Base-by-base conservation (phyloP, 805 yeast species). In the Wickerhamomyces hampshirensis region DNA sequence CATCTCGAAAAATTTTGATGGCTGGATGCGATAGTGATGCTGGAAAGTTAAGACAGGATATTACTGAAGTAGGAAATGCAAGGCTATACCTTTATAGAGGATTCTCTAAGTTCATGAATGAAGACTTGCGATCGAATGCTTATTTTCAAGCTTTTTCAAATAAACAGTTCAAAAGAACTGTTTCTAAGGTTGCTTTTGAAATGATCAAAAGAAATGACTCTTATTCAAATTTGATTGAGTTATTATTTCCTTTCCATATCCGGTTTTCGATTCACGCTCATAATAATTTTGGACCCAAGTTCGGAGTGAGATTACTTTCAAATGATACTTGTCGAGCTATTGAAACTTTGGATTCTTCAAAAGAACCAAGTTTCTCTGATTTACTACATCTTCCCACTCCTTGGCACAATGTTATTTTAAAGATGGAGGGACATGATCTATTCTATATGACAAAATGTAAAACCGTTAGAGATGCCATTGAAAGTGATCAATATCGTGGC, bases 181-280 rank as follows among this genome's bases (percentile, higher is more conserved):
- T 72, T 14, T 63, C 79, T 1, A 66, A 64, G 39, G 72, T 76
- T 30, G 79, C 82, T 1, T 76, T 75, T 53, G 80, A 76, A 50
- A 77, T 77, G 82, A 77, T 77, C 41, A 74, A 69, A 50, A 60
- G 82, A 45, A 77, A 77, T 49, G 83, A 77, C 48, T 82, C 83
- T 2, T 76, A 77, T 50, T 76, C 82, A 6, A 77, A 77, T 50
- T 59, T 76, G 46, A 80, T 77, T 26, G 83, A 76, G 42, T 54
- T 76, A 38, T 51, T 75, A 24, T 75, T 77, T 40, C 83, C 83
- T 5, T 74, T 70, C 50, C 80, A 76, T 48, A 53, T 76, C 51
- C 64, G 83, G 47, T 60, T 76, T 23, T 75, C 81, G 7, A 76
- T 77, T 42, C 83, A 77, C 53, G 80, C 82, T 0, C 82, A 77